Conservation (phyloP, 2,329 filamentous ascomycete species). For the Aureobasidium sp. region DNA sequence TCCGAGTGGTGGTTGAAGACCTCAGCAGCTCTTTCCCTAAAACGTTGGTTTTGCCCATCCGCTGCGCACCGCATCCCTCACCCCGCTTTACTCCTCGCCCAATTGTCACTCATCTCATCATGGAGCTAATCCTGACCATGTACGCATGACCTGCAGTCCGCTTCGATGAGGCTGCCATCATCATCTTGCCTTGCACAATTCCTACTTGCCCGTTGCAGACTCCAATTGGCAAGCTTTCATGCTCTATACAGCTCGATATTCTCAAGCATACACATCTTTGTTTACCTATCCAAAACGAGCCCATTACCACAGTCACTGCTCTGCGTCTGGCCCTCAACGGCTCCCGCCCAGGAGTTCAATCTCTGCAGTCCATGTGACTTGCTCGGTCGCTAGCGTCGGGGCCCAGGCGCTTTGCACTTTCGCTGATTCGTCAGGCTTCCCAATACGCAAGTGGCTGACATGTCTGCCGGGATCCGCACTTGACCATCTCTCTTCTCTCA, state of each 20-base stretch:
- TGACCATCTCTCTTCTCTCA: slow-evolving; percentile 1
- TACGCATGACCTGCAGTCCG: slow-evolving; percentile 3
- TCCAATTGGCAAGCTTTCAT: background rate
- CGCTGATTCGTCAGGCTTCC: slow-evolving; percentile 6
- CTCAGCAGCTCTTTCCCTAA: background rate
- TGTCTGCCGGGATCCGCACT: slow-evolving; percentile 11
- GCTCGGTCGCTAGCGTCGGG: slow-evolving; percentile 11
- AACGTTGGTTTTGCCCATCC: slow-evolving; percentile 13
- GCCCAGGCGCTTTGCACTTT: slow-evolving; percentile 9
- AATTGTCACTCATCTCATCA: slow-evolving; percentile 12
- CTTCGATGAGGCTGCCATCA: background rate
- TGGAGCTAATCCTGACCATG: slow-evolving; percentile 8
- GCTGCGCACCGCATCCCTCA: slow-evolving; percentile 13
- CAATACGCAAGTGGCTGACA: slow-evolving; percentile 15
- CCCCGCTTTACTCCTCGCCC: slow-evolving; percentile 10
- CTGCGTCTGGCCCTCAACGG: slow-evolving; percentile 14
- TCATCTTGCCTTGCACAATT: background rate
- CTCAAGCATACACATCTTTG: background rate
- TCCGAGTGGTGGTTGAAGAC: slow-evolving; percentile 1
- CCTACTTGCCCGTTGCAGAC: background rate
- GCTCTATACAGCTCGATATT: background rate
- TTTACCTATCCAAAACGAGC: background rate
- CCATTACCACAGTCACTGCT: slow-evolving; percentile 3
- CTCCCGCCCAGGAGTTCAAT: slow-evolving; percentile 10
- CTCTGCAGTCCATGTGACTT: slow-evolving; percentile 13